Evolutionary conservation across 1,284 basidiomycete species (phyloP).

Genomic region (Ustilago shanxiensis): DNA sequence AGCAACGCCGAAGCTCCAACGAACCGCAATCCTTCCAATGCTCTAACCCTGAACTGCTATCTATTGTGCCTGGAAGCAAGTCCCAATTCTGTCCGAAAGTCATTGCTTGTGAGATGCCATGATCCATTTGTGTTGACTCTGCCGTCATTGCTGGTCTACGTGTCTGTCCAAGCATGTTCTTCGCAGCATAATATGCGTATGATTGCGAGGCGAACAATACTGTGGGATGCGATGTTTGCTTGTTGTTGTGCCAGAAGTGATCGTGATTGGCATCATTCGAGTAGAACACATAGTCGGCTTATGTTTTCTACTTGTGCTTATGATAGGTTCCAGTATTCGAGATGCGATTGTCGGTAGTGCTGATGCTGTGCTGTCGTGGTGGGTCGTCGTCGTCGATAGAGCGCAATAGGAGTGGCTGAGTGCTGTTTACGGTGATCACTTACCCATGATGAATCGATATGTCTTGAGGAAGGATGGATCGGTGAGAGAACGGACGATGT

Average conservation of each 20-base stretch:
- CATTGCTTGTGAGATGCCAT: no score
- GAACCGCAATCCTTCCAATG: no score
- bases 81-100: no score
- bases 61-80: no score
- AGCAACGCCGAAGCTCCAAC: no score
- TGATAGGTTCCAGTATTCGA: slow-evolving; percentile 1
- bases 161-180: not conserved
- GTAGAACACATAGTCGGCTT: not conserved
- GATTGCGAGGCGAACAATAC: not conserved
- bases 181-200: not conserved
- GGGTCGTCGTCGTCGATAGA: slow-evolving; percentile 10
- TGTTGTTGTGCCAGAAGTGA: not conserved
- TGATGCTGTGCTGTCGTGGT: slow-evolving; percentile 14
- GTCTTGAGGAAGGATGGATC: slow-evolving; percentile 59
- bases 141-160: not conserved
- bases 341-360: slow-evolving; percentile 10
- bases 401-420: slow-evolving; percentile 29
- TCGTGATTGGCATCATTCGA: not conserved
- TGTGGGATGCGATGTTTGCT: not conserved
- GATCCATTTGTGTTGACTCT: not conserved
- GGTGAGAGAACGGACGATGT: slow-evolving; percentile 50
- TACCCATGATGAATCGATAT: slow-evolving; percentile 60
- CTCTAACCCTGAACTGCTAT: no score
- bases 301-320: not conserved
- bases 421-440: slow-evolving; percentile 43